Conservation (phyloP, 208 protist species). For the Angomonas desouzai region DNA sequence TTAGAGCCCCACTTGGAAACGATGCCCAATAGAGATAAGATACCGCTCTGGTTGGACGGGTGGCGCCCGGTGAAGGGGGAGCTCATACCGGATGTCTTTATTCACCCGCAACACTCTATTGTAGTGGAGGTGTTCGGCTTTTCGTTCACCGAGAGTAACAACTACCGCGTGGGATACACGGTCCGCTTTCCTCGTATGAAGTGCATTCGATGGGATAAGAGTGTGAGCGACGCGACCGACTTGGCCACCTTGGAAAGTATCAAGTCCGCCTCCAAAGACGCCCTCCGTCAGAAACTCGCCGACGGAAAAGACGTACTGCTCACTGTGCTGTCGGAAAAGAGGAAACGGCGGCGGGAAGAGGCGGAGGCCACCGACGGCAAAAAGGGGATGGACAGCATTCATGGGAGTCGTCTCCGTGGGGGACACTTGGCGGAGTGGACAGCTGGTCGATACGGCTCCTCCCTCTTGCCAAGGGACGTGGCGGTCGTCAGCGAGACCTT, state of each 20-base stretch:
- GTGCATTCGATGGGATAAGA: slow-evolving; percentile 46
- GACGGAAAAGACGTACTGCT: slow-evolving; percentile 18
- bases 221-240: slow-evolving; percentile 23
- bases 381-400: no score
- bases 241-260: slow-evolving; percentile 14
- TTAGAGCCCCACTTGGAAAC: slow-evolving; percentile 43
- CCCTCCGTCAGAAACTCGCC: slow-evolving; percentile 12
- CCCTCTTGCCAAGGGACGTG: slow-evolving; percentile 11
- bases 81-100: slow-evolving; percentile 45
- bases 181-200: slow-evolving; percentile 56
- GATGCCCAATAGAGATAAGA: slow-evolving; percentile 16
- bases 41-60: slow-evolving; percentile 33
- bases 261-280: slow-evolving; percentile 19
- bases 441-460: background rate
- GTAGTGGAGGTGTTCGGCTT: slow-evolving; percentile 55
- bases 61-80: slow-evolving; percentile 30
- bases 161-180: slow-evolving; percentile 40
- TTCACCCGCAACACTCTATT: slow-evolving; percentile 31
- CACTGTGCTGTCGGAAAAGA: slow-evolving; percentile 22
- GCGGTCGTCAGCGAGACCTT: slow-evolving; percentile 13
- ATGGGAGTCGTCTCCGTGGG: no score
- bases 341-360: slow-evolving; percentile 14
- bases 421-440: no score
- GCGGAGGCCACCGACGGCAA: background rate
- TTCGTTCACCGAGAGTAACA: slow-evolving; percentile 27